Evolutionary conservation across 129 eudicot species (phyloP), one percentile per base, ranked within the genome.

Genomic region (Dittrichia graveolens): DNA sequence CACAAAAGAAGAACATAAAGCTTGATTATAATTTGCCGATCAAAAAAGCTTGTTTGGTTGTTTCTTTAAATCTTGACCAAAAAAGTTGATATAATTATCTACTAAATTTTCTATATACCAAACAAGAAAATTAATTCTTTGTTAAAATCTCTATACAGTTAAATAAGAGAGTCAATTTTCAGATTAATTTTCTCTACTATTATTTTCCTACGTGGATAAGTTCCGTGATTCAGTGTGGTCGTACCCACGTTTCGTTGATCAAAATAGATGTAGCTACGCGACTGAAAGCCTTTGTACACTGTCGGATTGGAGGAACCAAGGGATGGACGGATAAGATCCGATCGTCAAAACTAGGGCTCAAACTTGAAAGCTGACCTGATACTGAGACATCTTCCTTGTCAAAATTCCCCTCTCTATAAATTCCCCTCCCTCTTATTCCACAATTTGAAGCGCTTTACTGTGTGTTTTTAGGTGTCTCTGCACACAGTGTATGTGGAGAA

Each of bases 271-370:
- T 39, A 3, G 13, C 3, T 31, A 18, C 12, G 52, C 4, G 31
- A 56, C 10, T 8, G 5, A 18, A 24, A 34, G 4, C 60, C 42
- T 66, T 5, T 24, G 2, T 31, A 31, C 8, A 54, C 78, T 74
- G 84, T 75, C 69, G 52, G 80, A 80, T 80, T 60, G 53, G 1
- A 2, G 31, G 55, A 8, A 39, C 62, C 63, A 38, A 5, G 2
- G 66, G 66, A 58, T 72, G 48, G 45, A 78, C 80, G 86, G 83
- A 34, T 16, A 15, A 4, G 62, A 75, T 58, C 50, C 15, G 64
- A 69, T 37, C 56, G 46, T 42, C 49, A 67, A 59, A 49, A 40
- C 82, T 83, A 84, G 88, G 85, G 88, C 88, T 79, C 84, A 80
- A 71, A 39, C 81, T 60, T 63, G n/a, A 31, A 41, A 34, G 68